Conservation (phyloP, 805 yeast genomes). For the Saccharomycopsis sp. region DNA sequence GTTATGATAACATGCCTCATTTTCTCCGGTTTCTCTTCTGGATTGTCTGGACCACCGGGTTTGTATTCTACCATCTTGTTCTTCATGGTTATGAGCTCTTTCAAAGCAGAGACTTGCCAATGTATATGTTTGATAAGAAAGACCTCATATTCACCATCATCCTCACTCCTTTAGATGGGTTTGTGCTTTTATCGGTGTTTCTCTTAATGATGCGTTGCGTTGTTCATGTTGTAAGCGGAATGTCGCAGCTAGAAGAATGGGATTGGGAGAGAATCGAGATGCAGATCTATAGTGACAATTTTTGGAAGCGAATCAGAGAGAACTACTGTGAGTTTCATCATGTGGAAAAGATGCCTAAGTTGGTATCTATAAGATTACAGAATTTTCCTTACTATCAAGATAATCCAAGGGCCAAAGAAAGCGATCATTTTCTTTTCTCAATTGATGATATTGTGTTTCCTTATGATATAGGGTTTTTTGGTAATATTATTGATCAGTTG, state of each 20-base stretch:
- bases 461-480: conserved; percentile 61
- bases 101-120: conserved; percentile 44
- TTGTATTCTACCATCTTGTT: conserved; percentile 38
- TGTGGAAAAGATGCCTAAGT: conserved; percentile 20
- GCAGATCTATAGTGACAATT: conserved; percentile 48
- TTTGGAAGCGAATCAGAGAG: conserved; percentile 44
- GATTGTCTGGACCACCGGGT: conserved; percentile 49
- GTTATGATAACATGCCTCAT: conserved; percentile 69
- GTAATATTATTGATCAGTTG: conserved; percentile 45
- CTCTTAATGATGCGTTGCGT: conserved; percentile 58
- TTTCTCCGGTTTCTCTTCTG: conserved; percentile 69
- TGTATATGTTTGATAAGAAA: conserved; percentile 43
- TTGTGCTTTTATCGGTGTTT: conserved; percentile 56
- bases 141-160: conserved; percentile 53
- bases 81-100: conserved; percentile 40
- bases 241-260: conserved; percentile 91
- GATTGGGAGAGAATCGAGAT: conserved; percentile 75
- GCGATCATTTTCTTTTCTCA: conserved; percentile 30
- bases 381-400: conserved; percentile 7
- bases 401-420: conserved; percentile 13
- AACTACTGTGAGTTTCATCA: conserved; percentile 33
- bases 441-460: conserved; percentile 75
- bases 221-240: conserved; percentile 51
- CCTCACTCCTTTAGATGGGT: conserved; percentile 45
- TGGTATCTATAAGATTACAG: conserved; percentile 14